Percentiles rank a stretch among this genome's conserved stretches.
phyloP scores from a whole-genome alignment of 768 basidiomycete species.

The Kwoniella mangroviensis region DNA sequence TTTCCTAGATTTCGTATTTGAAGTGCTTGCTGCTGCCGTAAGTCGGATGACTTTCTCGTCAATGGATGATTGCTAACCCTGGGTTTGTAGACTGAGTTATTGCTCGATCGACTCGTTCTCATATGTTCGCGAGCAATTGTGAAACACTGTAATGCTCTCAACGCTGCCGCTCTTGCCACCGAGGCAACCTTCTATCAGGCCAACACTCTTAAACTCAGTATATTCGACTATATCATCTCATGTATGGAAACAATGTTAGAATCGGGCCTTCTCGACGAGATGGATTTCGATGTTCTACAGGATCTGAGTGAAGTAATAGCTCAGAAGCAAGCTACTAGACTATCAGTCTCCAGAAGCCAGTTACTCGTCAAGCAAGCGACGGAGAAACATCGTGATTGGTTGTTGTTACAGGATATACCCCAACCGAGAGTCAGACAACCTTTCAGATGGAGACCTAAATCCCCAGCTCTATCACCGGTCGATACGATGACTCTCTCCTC shows the following conservation, averaged over 20 bases:
- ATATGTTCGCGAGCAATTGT: slow-evolving; percentile 80
- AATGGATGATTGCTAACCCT: slow-evolving; percentile 4
- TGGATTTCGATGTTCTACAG: slow-evolving; percentile 69
- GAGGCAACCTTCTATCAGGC: slow-evolving; percentile 83
- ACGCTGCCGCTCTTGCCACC: slow-evolving; percentile 76
- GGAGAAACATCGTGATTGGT: slow-evolving; percentile 71
- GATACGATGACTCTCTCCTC: slow-evolving; percentile 34
- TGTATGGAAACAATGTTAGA: slow-evolving; percentile 90
- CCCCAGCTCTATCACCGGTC: slow-evolving; percentile 52
- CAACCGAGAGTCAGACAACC: slow-evolving; percentile 51
- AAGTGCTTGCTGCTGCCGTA: slow-evolving; percentile 83
- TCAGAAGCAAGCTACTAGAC: slow-evolving; percentile 68
- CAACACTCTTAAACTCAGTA: slow-evolving; percentile 67
- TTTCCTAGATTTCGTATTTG: slow-evolving; percentile 82
- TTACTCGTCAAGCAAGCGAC: slow-evolving; percentile 65
- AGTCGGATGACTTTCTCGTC: slow-evolving; percentile 43
- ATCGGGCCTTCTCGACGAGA: slow-evolving; percentile 74
- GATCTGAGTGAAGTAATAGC: slow-evolving; percentile 69
- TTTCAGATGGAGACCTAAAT: slow-evolving; percentile 43
- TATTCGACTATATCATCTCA: slow-evolving; percentile 78
- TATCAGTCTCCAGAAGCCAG: slow-evolving; percentile 69
- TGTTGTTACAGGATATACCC: slow-evolving; percentile 61
- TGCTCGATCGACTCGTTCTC: slow-evolving; percentile 81
- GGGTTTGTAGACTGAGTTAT: slow-evolving; percentile 72
- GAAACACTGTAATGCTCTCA: slow-evolving; percentile 69